phyloP scores from a whole-genome alignment of 2,329 filamentous ascomycete genomes.

The Colletotrichum simmondsii region DNA sequence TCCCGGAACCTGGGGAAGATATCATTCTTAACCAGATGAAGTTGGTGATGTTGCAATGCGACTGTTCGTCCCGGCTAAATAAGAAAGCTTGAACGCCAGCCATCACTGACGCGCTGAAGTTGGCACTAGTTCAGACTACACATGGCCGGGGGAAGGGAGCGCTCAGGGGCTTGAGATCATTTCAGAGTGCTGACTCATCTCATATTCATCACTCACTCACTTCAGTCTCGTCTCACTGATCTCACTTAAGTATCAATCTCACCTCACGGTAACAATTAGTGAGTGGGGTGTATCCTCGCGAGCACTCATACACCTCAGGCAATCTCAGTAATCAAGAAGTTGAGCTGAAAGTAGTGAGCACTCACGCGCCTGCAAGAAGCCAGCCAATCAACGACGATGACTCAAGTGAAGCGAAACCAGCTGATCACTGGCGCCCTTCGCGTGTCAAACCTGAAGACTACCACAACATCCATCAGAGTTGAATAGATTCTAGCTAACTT shows the following conservation, averaged over 20 bases:
- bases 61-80: conserved; percentile 20
- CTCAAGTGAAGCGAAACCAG: neutral
- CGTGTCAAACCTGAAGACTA: neutral
- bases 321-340: neutral
- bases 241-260: neutral
- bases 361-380: neutral
- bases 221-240: neutral
- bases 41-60: neutral
- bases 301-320: neutral
- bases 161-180: neutral
- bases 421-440: conserved; percentile 13
- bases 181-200: neutral
- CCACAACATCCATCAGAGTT: neutral
- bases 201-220: neutral
- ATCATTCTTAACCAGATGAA: neutral
- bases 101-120: conserved; percentile 4
- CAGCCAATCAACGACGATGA: neutral
- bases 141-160: neutral
- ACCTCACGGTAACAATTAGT: neutral
- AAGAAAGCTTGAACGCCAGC: neutral
- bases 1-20: conserved; percentile 3
- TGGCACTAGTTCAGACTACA: neutral
- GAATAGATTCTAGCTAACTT: neutral
- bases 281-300: neutral
- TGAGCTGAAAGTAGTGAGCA: neutral